A percentile compares a stretch with the other conserved stretches of the same genome.
phyloP scores from a whole-genome alignment of 2,329 filamentous ascomycete species.

The Talaromyces rugulosus region DNA sequence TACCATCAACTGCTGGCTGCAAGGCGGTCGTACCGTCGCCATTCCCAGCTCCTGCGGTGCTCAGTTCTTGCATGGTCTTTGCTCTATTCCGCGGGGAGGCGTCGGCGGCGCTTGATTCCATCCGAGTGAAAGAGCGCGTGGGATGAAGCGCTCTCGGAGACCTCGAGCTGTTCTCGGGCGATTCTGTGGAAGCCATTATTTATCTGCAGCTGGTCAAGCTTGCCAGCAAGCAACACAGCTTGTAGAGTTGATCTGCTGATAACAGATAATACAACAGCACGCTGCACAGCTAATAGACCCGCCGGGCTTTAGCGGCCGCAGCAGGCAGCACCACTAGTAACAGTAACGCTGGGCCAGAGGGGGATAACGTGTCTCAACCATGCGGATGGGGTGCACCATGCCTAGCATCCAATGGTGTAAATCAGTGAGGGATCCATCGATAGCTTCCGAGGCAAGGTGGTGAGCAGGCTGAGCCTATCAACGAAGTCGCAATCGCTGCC shows the following conservation, averaged over 20 bases:
- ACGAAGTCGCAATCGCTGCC: background rate
- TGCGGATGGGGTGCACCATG: background rate
- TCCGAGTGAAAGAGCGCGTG: constrained; percentile 29
- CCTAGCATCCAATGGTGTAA: background rate
- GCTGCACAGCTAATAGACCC: background rate
- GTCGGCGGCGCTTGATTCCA: constrained; percentile 24
- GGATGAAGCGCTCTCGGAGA: constrained; percentile 23
- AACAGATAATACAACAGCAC: background rate
- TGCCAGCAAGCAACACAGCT: background rate
- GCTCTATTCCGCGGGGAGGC: constrained; percentile 22
- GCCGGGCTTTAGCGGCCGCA: background rate
- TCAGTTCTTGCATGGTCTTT: constrained; percentile 22
- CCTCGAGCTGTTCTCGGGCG: constrained; percentile 18
- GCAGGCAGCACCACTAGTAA: background rate
- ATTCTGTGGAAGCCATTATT: constrained; percentile 23
- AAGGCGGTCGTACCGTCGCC: constrained; percentile 11
- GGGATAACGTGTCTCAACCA: background rate
- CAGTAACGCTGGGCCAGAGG: background rate
- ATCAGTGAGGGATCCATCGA: background rate
- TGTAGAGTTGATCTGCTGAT: background rate
- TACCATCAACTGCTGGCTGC: background rate
- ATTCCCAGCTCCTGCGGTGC: constrained; percentile 21
- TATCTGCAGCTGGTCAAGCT: constrained; percentile 10
- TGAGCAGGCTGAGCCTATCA: background rate
- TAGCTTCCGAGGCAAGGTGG: too few relatives aligned